Conservation (phyloP, 2,329 filamentous ascomycete species). For the Dryadomyces quercus-mongolicae region DNA sequence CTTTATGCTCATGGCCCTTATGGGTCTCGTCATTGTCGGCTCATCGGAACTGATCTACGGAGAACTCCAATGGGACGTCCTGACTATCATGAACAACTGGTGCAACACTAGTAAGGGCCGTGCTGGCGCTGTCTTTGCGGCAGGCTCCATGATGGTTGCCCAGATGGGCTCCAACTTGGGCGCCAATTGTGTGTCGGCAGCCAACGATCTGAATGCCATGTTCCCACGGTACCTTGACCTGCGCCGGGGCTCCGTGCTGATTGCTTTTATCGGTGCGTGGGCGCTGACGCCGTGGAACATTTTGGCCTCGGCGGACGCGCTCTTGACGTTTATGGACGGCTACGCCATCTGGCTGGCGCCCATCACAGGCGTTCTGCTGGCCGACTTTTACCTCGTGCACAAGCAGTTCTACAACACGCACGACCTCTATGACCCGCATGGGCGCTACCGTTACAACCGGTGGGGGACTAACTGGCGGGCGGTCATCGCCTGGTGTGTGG, state of each 20-base stretch:
- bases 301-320: slow-evolving; percentile 9
- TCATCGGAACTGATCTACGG: slow-evolving; percentile 26
- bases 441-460: slow-evolving; percentile 20
- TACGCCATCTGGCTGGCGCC: slow-evolving; percentile 13
- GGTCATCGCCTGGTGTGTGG: not conserved
- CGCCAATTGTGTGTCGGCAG: slow-evolving; percentile 23
- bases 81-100: slow-evolving; percentile 10
- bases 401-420: slow-evolving; percentile 22
- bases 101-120: slow-evolving; percentile 7
- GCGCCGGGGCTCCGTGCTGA: slow-evolving; percentile 17
- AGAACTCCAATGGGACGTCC: slow-evolving; percentile 13
- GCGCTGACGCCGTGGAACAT: slow-evolving; percentile 14
- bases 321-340: slow-evolving; percentile 11
- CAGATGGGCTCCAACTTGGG: slow-evolving; percentile 13
- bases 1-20: slow-evolving; percentile 19
- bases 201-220: slow-evolving; percentile 21
- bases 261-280: slow-evolving; percentile 15
- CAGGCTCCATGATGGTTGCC: slow-evolving; percentile 11
- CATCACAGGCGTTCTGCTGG: slow-evolving; percentile 20
- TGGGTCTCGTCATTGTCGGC: slow-evolving; percentile 27
- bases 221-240: slow-evolving; percentile 24
- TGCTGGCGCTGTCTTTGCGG: slow-evolving; percentile 14
- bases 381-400: slow-evolving; percentile 26
- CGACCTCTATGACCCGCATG: slow-evolving; percentile 22
- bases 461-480: slow-evolving; percentile 13